Evolutionary conservation across 345 rosid species (phyloP).

Genomic region (Syzygium grande): DNA sequence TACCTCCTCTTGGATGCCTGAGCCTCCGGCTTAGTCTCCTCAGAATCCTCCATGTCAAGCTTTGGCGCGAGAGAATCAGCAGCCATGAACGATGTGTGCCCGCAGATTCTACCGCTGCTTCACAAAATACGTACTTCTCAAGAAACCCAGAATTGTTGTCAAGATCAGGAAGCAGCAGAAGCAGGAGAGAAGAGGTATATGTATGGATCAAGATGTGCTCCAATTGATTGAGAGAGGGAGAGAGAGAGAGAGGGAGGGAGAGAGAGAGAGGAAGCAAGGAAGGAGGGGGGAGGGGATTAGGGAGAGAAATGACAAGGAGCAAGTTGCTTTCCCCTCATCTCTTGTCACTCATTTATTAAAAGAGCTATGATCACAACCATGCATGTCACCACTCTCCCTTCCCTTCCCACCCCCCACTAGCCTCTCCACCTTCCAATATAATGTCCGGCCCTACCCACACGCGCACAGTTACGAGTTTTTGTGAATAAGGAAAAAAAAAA

Average conservation of each 20-base stretch:
- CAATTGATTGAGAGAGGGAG: background rate
- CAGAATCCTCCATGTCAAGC: constrained; percentile 19
- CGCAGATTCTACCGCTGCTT: background rate
- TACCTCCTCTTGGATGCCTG: constrained; percentile 52
- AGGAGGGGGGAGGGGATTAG: background rate
- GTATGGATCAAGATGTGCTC: background rate
- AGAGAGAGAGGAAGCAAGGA: background rate
- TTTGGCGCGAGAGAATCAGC: constrained; percentile 16
- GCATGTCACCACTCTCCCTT: constrained; percentile 9
- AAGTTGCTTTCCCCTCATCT: constrained; percentile 14
- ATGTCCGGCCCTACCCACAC: background rate
- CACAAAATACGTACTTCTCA: background rate
- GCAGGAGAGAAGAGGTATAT: background rate
- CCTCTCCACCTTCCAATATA: constrained; percentile 25
- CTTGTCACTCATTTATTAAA: constrained; percentile 32
- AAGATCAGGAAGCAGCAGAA: background rate
- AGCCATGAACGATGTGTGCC: constrained; percentile 18
- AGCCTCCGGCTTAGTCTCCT: constrained; percentile 20
- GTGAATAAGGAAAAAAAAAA: background rate
- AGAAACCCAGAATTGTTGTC: background rate
- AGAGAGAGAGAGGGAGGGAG: background rate
- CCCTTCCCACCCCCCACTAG: background rate
- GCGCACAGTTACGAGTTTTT: background rate
- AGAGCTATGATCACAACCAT: constrained; percentile 11
- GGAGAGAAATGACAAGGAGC: constrained; percentile 1